Conservation (phyloP, 148 eudicot genomes). For the Heliamphora exappendiculata region DNA sequence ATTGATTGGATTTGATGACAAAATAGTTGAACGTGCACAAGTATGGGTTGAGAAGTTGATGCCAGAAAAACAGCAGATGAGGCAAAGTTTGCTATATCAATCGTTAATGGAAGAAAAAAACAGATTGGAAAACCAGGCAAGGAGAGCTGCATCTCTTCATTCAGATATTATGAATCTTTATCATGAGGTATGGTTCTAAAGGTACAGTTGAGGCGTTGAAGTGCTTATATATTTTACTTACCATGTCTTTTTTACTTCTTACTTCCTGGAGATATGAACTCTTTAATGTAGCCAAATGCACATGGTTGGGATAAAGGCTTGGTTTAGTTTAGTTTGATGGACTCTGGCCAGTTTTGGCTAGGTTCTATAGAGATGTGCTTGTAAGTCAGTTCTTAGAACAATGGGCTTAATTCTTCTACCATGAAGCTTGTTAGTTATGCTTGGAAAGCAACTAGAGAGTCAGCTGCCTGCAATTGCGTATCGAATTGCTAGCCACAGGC, state of each 20-base stretch:
- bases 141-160: constrained; percentile 53
- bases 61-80: constrained; percentile 69
- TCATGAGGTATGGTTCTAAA: constrained; percentile 50
- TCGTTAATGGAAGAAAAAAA: constrained; percentile 74
- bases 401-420: not conserved
- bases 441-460: not conserved
- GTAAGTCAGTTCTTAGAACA: not conserved
- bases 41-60: constrained; percentile 66
- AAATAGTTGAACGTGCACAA: constrained; percentile 64
- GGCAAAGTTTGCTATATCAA: constrained; percentile 60
- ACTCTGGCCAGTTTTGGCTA: not conserved
- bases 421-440: not conserved
- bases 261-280: not conserved
- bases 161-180: constrained; percentile 62
- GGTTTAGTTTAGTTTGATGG: not conserved
- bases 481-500: not conserved
- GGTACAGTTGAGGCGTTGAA: constrained; percentile 8
- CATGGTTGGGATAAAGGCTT: not conserved
- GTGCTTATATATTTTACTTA: not conserved
- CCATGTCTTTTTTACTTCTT: not conserved
- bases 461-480: not conserved
- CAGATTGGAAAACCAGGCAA: constrained; percentile 52
- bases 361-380: not conserved
- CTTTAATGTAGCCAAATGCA: not conserved
- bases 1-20: constrained; percentile 70